Evolutionary conservation across 2,329 filamentous ascomycete species (phyloP).

Genomic region (Raffaelea ambrosiae): DNA sequence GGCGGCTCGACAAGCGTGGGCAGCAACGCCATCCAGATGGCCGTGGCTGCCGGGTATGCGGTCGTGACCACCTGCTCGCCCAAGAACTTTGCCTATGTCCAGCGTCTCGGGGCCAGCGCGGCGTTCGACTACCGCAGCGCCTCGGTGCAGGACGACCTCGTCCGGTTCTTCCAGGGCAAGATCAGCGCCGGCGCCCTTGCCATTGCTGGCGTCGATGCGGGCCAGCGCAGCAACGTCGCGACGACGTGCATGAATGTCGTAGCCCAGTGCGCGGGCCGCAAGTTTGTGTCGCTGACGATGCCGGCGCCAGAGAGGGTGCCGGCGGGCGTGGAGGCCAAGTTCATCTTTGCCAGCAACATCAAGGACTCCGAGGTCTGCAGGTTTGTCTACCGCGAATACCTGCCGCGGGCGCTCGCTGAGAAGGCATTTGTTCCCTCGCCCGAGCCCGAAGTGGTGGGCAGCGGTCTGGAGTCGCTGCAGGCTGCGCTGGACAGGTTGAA

Average conservation of each 20-base stretch:
- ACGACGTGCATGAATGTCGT: not conserved
- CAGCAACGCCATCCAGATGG: constrained; percentile 33
- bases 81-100: constrained; percentile 25
- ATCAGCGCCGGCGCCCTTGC: not conserved
- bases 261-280: not conserved
- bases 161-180: not conserved
- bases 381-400: not conserved
- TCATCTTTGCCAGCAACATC: not conserved
- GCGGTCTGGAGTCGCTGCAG: not conserved
- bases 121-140: not conserved
- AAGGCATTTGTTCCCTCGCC: not conserved
- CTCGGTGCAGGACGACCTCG: not conserved
- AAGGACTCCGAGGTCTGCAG: not conserved
- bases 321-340: not conserved
- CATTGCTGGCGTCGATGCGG: not conserved
- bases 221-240: not conserved
- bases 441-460: not conserved
- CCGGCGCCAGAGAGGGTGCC: not conserved
- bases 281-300: not conserved
- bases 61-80: constrained; percentile 30
- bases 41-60: constrained; percentile 30
- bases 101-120: not conserved
- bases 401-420: not conserved
- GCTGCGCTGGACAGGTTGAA: not conserved
- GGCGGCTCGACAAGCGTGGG: constrained; percentile 38